Base-by-base conservation (phyloP, 257 asterid species). In the Eustoma russellianum region DNA sequence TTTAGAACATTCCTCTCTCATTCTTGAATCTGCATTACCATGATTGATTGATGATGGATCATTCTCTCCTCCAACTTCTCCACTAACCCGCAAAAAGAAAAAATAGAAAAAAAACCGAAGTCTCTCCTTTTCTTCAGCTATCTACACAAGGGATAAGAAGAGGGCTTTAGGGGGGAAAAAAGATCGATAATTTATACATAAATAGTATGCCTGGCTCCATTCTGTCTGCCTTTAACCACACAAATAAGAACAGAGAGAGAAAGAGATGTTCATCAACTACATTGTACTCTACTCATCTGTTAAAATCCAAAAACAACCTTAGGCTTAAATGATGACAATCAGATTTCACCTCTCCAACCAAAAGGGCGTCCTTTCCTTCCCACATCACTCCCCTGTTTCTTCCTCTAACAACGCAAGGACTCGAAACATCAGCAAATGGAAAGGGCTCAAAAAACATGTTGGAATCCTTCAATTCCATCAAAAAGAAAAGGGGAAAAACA, bases 141-240 rank as follows among this genome's bases (percentile, higher is more conserved):
- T n/a, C n/a, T n/a, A n/a, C n/a, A n/a, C n/a, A n/a, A n/a, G n/a
- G n/a, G n/a, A n/a, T n/a, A 24, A 24, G 30, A 24, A 24, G 30
- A 24, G 30, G 3, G 30, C 30, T 24, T 24, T 24, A 24, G 30
- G 30, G 30, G 2, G 41, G 50, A 53, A 60, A 54, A 53, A 17
- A 53, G 65, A 65, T 18, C 55, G 56, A 76, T 53, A 55, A 45
- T 49, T 66, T 61, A 47, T 24, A 19, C 50, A 55, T 55, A 56
- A 41, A 65, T 56, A 64, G 58, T 48, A 72, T 79, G 94, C 91
- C 94, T 84, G 91, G 94, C 87, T 77, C 70, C 91, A 77, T 72
- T 87, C 82, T 84, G 94, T 79, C 70, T 81, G 94, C 94, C 94
- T 70, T 71, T 70, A 71, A 78, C 82, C 76, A 79, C 78, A 60